Percentiles rank a stretch among this genome's conserved stretches.
Conservation (phyloP, 2,329 filamentous ascomycete genomes). For the Penicillium janthinellum region DNA sequence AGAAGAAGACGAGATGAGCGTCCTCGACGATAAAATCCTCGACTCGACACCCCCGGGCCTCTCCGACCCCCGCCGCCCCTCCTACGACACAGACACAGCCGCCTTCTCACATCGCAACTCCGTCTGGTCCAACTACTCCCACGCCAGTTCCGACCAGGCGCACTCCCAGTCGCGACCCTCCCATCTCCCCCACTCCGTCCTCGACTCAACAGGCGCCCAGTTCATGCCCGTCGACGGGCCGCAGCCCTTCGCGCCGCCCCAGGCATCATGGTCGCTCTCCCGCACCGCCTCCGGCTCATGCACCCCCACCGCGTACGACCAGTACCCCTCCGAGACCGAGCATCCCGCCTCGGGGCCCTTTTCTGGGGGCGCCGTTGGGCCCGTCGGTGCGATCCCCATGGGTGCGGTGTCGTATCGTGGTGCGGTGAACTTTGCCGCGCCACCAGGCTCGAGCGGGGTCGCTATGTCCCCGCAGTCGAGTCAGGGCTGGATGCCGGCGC, state of each 20-base stretch:
- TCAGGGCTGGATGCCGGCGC: slow-evolving; percentile 56
- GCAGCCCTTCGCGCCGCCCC: slow-evolving; percentile 48
- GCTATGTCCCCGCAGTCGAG: slow-evolving; percentile 65
- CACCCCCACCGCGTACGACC: slow-evolving; percentile 74
- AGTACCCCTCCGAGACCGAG: slow-evolving; percentile 58
- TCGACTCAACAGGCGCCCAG: slow-evolving; percentile 55
- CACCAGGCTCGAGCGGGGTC: slow-evolving; percentile 48
- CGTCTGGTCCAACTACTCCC: slow-evolving; percentile 53
- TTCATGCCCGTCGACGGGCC: slow-evolving; percentile 64
- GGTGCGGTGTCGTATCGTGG: slow-evolving; percentile 47
- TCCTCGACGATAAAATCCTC: slow-evolving; percentile 53
- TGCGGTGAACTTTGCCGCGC: slow-evolving; percentile 52
- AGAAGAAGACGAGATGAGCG: slow-evolving; percentile 57
- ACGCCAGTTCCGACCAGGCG: slow-evolving; percentile 45
- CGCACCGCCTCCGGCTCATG: slow-evolving; percentile 66
- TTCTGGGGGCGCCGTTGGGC: slow-evolving; percentile 46
- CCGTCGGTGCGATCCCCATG: slow-evolving; percentile 43
- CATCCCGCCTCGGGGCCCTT: slow-evolving; percentile 44
- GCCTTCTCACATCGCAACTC: slow-evolving; percentile 57
- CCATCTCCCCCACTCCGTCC: slow-evolving; percentile 50
- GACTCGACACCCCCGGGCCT: slow-evolving; percentile 54
- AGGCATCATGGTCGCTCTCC: slow-evolving; percentile 64
- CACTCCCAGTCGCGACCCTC: slow-evolving; percentile 43
- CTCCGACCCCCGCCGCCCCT: slow-evolving; percentile 48
- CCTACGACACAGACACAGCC: slow-evolving; percentile 51